These are phyloP conservation scores for Leucosporidium scottii DNA, from an alignment of 768 basidiomycete species.

Conservation along the genomic window DNA sequence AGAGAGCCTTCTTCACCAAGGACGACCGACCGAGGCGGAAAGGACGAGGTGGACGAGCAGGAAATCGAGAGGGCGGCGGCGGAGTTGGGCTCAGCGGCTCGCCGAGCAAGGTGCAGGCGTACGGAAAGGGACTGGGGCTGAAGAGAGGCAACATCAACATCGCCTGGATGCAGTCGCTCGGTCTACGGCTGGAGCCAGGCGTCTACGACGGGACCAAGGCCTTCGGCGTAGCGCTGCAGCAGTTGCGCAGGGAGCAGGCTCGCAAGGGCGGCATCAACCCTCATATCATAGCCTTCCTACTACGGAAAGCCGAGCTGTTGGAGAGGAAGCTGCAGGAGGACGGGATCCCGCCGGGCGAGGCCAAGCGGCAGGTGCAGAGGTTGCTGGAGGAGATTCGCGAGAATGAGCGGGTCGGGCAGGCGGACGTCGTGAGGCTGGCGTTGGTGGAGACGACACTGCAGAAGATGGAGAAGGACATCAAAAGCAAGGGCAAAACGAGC, in stretches of 20 bases:
- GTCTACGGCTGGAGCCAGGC: neutral
- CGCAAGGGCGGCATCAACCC: neutral
- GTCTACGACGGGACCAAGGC: neutral
- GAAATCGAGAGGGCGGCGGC: neutral
- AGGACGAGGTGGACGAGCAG: neutral
- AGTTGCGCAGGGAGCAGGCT: neutral
- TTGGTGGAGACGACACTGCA: neutral
- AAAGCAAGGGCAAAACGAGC: neutral
- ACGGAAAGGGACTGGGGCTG: constrained; percentile 10
- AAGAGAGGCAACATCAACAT: neutral
- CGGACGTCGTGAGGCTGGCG: neutral
- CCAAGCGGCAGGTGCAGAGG: neutral
- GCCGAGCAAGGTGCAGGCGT: neutral
- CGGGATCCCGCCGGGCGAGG: neutral
- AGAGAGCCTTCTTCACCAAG: constrained; percentile 22
- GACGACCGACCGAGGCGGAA: neutral
- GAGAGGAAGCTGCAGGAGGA: neutral
- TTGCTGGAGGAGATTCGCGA: neutral
- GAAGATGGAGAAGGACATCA: neutral
- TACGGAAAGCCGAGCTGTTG: neutral
- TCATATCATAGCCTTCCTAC: constrained; percentile 9
- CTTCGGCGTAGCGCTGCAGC: neutral
- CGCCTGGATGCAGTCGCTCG: constrained; percentile 28
- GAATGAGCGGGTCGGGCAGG: neutral
- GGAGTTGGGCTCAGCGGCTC: neutral